Base-by-base conservation (phyloP, 805 yeast genomes). In the Zygotorulaspora danielsina region DNA sequence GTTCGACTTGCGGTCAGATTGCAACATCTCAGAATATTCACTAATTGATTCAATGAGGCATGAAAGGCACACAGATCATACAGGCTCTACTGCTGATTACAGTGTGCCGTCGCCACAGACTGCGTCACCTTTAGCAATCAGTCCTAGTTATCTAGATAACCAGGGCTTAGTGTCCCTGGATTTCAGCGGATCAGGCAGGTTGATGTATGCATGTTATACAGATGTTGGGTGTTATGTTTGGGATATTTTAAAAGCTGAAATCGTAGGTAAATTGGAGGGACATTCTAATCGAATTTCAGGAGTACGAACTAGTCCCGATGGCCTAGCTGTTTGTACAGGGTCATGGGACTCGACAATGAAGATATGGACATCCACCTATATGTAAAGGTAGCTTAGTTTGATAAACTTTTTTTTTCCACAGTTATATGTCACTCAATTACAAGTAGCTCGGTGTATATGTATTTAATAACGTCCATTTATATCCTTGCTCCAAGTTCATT, bases 271-370 rank as follows among this genome's bases (percentile, higher is more conserved):
- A 13, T 55, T 86, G 36, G 79, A 78, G 19, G 85, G 84, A 0
- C 93, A 84, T 51, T 54, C 65, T 8, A 77, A 76, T 46, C 69
- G 80, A 33, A 72, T 84, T 7, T 76, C 79, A 36, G 76, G 77
- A 49, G 81, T 88, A 2, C 65, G 69, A 26, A 72, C 80, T 1
- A 75, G 88, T 47, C 79, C 79, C 0, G 85, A 86, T 60, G 96
- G 96, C 0, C 55, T 75, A 16, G 88, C 82, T 0, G 71, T 88
- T 7, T 79, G 81, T 40, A 84, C 95, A 2, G 81, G 84, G 1
- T 81, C 90, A 1, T 81, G 94, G 84, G 95, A 86, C 55, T 63
- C 79, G 6, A 78, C 89, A 1, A 71, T 83, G 49, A 77, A 75
- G 49, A 65, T 84, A 1, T 84, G 89, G 88, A 62, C 73, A 0